These are phyloP conservation scores for Capsicum pubescens DNA, from an alignment of 257 asterid genomes.

Conservation along the genomic window DNA sequence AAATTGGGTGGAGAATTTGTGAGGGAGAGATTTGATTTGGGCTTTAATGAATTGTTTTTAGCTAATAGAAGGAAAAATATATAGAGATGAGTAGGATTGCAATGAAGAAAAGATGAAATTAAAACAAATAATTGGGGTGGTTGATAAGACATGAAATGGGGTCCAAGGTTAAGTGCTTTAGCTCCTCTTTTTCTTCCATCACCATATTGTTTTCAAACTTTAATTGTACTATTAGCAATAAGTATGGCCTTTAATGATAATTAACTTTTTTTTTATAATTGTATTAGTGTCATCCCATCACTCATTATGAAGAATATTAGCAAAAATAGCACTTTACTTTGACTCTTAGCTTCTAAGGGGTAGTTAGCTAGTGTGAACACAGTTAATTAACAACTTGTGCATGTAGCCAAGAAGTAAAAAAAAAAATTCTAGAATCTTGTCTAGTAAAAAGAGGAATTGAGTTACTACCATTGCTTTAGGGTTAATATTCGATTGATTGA, in stretches of 20 bases:
- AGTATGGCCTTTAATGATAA: slow-evolving; percentile 32
- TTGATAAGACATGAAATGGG: slow-evolving; percentile 71
- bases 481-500: too few relatives aligned
- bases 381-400: slow-evolving; percentile 34
- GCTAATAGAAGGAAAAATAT: slow-evolving; percentile 21
- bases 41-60: slow-evolving; percentile 4
- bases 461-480: neutral
- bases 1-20: neutral
- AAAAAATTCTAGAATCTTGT: neutral
- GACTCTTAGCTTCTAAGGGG: slow-evolving; percentile 43
- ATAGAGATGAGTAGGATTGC: slow-evolving; percentile 13
- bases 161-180: slow-evolving; percentile 68
- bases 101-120: slow-evolving; percentile 35
- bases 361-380: slow-evolving; percentile 41
- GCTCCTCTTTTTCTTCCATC: slow-evolving; percentile 60
- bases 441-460: neutral
- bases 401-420: neutral
- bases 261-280: slow-evolving; percentile 34
- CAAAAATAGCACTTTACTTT: slow-evolving; percentile 44
- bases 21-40: slow-evolving; percentile 13
- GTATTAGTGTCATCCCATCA: slow-evolving; percentile 44
- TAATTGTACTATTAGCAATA: slow-evolving; percentile 59
- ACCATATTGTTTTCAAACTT: slow-evolving; percentile 59
- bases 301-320: slow-evolving; percentile 52
- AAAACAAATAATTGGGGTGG: slow-evolving; percentile 48